Conservation (phyloP, 805 yeast species). For the Saturnispora bothae region DNA sequence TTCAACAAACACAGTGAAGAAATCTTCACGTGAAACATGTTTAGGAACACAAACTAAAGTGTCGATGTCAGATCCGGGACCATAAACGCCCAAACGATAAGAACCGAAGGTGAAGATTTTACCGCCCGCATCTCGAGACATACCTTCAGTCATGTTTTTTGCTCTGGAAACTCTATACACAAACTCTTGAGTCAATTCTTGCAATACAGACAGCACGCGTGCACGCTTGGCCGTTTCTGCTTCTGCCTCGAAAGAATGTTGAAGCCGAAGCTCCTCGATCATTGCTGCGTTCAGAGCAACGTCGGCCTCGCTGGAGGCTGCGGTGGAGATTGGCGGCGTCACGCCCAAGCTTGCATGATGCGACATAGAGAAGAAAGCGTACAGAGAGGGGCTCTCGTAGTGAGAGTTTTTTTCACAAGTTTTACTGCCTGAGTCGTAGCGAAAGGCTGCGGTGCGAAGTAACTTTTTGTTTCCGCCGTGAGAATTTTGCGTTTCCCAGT, state of each 20-base stretch:
- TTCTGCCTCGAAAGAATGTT: constrained; percentile 85
- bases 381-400: no score
- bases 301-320: constrained; percentile 77
- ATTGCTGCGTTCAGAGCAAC: constrained; percentile 62
- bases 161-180: constrained; percentile 70
- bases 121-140: constrained; percentile 97
- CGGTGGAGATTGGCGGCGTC: constrained; percentile 76
- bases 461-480: no score
- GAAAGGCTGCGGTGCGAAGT: no score
- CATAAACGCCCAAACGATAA: constrained; percentile 89
- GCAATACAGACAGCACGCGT: constrained; percentile 60
- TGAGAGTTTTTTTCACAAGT: no score
- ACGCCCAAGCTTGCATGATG: no score
- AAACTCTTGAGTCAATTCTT: constrained; percentile 66
- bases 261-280: constrained; percentile 66
- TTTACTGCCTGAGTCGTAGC: no score
- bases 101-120: constrained; percentile 95
- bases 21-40: constrained; percentile 84
- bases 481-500: no score
- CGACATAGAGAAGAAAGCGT: no score
- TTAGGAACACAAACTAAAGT: constrained; percentile 95
- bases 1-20: constrained; percentile 69
- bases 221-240: constrained; percentile 73
- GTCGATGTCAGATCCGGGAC: constrained; percentile 97
- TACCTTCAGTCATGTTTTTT: constrained; percentile 92